Evolutionary conservation across 768 basidiomycete genomes (phyloP).

Genomic region (Phlebiopsis flavidoalba): DNA sequence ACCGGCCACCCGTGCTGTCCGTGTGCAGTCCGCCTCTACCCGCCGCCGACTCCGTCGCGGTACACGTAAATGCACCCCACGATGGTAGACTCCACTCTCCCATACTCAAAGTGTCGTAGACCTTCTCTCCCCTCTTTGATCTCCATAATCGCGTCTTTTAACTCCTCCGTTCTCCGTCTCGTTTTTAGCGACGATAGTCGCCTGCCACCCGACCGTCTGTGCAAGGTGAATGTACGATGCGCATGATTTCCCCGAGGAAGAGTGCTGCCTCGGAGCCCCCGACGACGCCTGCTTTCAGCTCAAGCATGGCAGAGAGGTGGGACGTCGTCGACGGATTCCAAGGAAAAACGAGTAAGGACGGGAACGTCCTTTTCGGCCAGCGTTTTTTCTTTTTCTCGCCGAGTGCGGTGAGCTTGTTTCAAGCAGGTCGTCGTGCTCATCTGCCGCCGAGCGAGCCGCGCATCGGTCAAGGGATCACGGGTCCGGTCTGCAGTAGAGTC

Average conservation of each 20-base stretch:
- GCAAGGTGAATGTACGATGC: constrained; percentile 81
- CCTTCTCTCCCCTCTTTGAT: constrained; percentile 70
- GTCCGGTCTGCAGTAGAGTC: constrained; percentile 61
- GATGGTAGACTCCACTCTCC: constrained; percentile 96
- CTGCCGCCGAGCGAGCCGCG: constrained; percentile 64
- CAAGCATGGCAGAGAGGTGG: constrained; percentile 73
- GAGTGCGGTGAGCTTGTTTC: constrained; percentile 22
- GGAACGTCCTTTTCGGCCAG: constrained; percentile 56
- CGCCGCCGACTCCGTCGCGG: constrained; percentile 87
- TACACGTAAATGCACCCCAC: constrained; percentile 92
- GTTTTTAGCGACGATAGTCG: constrained; percentile 52
- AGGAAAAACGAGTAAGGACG: constrained; percentile 72
- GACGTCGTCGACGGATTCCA: constrained; percentile 61
- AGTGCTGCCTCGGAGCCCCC: constrained; percentile 87
- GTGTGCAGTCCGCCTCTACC: constrained; percentile 90
- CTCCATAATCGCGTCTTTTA: constrained; percentile 76
- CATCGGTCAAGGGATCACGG: constrained; percentile 72
- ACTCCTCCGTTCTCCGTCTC: constrained; percentile 59
- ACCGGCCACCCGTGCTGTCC: constrained; percentile 82
- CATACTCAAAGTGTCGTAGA: constrained; percentile 76
- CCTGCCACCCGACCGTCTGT: constrained; percentile 52
- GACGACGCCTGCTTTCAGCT: constrained; percentile 84
- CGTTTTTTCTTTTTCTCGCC: too few relatives aligned
- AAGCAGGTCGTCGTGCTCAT: constrained; percentile 53
- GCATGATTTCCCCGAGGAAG: constrained; percentile 70